Base-by-base conservation (phyloP, 371 early-diverging fungal genomes). In the Furculomyces boomerangus region DNA sequence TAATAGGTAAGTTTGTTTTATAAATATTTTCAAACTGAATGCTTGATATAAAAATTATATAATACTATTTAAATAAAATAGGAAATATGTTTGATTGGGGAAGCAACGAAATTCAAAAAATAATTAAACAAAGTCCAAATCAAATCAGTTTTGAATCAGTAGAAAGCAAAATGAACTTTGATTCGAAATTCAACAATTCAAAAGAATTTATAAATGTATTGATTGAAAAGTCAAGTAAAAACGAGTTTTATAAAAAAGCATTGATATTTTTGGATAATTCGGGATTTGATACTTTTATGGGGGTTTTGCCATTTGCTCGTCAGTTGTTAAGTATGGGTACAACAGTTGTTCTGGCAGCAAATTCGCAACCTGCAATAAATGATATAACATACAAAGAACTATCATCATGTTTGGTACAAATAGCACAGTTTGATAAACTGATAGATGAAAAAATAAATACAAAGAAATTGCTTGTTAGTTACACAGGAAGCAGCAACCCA, bases 21-120 rank as follows among this genome's bases (percentile, higher is more conserved):
- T 35, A 35, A 10, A 10, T 35, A 35, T 7, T 16, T 10, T 35
- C 16, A 10, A 35, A 16, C 35, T 7, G 10, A 10, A 35, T 10
- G 7, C 7, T 35, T 35, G 10, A 35, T 16, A 35, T 10, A 35
- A 35, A 35, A 35, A 10, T 35, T 10, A 35, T 35, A 10, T 35
- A 10, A 7, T 35, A 35, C 35, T 35, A 35, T 35, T 10, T 35
- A 35, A 10, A 35, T 45, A 8, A 8, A 24, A n/a, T 49, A 49
- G 53, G 53, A 3, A 84, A 84, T 64, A 81, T 84, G 82, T 84
- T 75, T 54, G 84, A 84, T 63, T 84, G 85, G 84, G 73, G 81
- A 1, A 71, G 77, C 1, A 64, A 69, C 16, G 65, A 67, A 29
- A 66, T 83, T 27, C 69, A 71, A 20, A 70, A 70, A 39, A 48